phyloP scores from a whole-genome alignment of 768 basidiomycete genomes.

The Suillus bovinus region DNA sequence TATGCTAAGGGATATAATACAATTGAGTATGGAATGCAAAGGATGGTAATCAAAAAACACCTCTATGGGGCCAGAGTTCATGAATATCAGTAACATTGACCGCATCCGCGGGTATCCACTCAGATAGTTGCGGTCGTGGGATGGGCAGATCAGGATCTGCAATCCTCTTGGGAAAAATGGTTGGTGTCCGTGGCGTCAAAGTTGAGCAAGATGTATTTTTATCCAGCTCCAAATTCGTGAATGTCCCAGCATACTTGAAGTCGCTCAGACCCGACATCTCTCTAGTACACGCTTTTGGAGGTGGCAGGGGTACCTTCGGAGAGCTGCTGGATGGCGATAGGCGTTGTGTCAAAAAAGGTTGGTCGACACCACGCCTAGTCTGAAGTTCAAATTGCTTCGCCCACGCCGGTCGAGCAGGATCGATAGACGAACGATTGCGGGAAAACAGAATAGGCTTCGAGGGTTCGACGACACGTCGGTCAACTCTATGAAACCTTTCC shows the following conservation, averaged over 20 bases:
- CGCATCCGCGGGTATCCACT: conserved; percentile 54
- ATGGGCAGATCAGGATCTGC: conserved; percentile 57
- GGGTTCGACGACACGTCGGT: conserved; percentile 19
- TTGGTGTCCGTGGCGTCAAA: conserved; percentile 16
- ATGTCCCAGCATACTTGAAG: conserved; percentile 37
- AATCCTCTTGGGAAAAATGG: conserved; percentile 42
- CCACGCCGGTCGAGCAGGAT: conserved; percentile 47
- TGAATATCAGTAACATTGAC: conserved; percentile 27
- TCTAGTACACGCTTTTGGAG: conserved; percentile 32
- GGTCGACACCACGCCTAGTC: conserved; percentile 56
- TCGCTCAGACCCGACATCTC: conserved; percentile 18
- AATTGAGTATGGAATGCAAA: neutral
- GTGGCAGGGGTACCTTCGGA: conserved; percentile 28
- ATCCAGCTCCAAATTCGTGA: conserved; percentile 29
- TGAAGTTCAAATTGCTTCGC: conserved; percentile 38
- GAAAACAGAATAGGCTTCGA: conserved; percentile 22
- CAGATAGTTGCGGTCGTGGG: conserved; percentile 47
- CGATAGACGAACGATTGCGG: conserved; percentile 20
- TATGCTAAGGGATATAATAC: conserved; percentile 8
- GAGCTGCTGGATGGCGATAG: conserved; percentile 22
- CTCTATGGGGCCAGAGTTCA: conserved; percentile 18
- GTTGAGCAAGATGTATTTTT: conserved; percentile 19
- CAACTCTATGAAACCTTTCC: conserved; percentile 27
- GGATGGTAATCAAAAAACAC: conserved; percentile 6
- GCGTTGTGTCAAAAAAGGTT: conserved; percentile 44